Percentiles rank a stretch among this genome's conserved stretches.
These are phyloP conservation scores for Fusarium falciforme DNA, from an alignment of 2,329 filamentous ascomycete genomes.

Conservation along the genomic window DNA sequence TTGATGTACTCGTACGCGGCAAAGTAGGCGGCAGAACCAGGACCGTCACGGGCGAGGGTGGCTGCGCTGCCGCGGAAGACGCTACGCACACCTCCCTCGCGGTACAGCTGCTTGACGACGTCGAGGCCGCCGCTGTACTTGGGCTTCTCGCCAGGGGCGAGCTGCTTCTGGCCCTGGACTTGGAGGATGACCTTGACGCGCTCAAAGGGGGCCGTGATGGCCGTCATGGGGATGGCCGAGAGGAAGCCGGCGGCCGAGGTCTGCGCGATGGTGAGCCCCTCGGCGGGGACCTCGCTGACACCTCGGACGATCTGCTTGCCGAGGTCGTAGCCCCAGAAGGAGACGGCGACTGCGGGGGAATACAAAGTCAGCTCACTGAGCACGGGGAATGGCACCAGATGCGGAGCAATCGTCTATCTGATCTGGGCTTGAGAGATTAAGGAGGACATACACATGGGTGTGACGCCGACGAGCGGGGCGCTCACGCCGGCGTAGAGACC, in stretches of 20 bases:
- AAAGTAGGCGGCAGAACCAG: constrained; percentile 94
- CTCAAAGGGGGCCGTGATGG: constrained; percentile 99
- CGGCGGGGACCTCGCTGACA: constrained; percentile 72
- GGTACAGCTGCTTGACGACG: constrained; percentile 93
- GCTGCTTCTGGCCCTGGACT: constrained; percentile 93
- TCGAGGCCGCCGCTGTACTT: constrained; percentile 89
- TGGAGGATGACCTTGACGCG: constrained; percentile 98
- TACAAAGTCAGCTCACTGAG: constrained; percentile 3
- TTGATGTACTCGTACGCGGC: constrained; percentile 98
- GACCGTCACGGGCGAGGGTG: constrained; percentile 92
- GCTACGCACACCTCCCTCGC: constrained; percentile 87
- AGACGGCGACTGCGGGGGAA: constrained; percentile 69
- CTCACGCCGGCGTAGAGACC: constrained; percentile 97
- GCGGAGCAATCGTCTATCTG: neutral
- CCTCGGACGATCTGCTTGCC: constrained; percentile 87
- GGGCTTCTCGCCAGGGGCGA: constrained; percentile 89
- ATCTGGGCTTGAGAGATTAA: neutral
- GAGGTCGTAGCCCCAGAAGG: constrained; percentile 90
- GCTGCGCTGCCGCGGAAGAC: constrained; percentile 93
- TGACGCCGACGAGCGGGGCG: constrained; percentile 93
- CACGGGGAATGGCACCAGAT: neutral
- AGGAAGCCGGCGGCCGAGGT: constrained; percentile 95
- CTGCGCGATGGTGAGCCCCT: constrained; percentile 85
- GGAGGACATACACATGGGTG: constrained; percentile 90
- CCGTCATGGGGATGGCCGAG: constrained; percentile 95